Base-by-base conservation (phyloP, 108 stramenopile species). In the Skeletonema potamos region DNA sequence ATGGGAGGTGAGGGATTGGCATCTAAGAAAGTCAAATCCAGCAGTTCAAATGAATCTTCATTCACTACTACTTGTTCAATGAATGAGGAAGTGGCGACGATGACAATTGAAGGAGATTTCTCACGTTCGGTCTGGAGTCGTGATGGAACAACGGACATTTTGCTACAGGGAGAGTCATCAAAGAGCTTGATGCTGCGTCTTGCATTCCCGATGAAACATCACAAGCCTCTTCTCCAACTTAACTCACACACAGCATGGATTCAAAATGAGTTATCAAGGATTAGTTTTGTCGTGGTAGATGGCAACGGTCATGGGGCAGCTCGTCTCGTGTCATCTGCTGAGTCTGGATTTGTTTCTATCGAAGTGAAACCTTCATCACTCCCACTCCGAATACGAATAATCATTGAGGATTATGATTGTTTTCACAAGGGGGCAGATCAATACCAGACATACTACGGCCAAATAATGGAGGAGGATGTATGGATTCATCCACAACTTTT, bases 391-490 rank as follows among this genome's bases (percentile, higher is more conserved):
- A 56, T 91, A 17, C 81, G 88, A 59, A 59, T 86, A 9, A 85
- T 89, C 65, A 64, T 85, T 10, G 88, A 89, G 46, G 77, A 86
- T 59, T 61, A 84, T 15, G 86, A 89, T 28, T 68, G 57, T 2
- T 78, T 86, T 64, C 84, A 86, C 51, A 57, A 72, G 28, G 79
- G 79, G 11, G 82, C 85, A 66, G 15, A 60, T 22, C 57, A 79
- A 41, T 44, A 43, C 6, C 34, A 41, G 27, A 80, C 69, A 10
- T 81, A 84, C 59, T 89, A 82, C 65, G 85, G 78, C 3, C 62
- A 76, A 28, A 30, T 77, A 6, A 84, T 89, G 88, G 62, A 36
- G 10, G 74, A 74, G 15, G 88, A 89, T 62, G 84, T 91, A 46
- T 36, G 85, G 26, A 82, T 76, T 66, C 86, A 81, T 28, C 68